A percentile compares a stretch with the other conserved stretches of the same genome.
These are phyloP conservation scores for Gloeopeniophorella convolvens DNA, from an alignment of 768 basidiomycete genomes.

Conservation along the genomic window DNA sequence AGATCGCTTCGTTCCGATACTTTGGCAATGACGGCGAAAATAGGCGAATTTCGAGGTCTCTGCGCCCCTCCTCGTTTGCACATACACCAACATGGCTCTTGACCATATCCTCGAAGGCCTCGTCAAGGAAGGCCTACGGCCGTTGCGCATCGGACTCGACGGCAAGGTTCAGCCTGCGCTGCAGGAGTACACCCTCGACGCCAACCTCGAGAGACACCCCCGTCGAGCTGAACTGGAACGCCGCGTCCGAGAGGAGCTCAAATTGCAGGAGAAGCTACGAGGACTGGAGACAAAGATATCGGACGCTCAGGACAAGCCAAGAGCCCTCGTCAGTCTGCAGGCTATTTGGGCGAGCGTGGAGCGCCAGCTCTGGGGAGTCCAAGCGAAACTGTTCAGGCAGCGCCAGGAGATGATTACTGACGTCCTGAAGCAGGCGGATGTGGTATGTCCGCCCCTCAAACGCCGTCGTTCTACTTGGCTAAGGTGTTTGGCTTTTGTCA, in stretches of 20 bases:
- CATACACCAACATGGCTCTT: conserved; percentile 90
- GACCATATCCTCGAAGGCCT: conserved; percentile 85
- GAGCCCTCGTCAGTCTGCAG: conserved; percentile 29
- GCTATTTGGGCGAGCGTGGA: conserved; percentile 24
- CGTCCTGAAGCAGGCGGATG: conserved; percentile 60
- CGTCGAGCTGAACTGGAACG: conserved; percentile 39
- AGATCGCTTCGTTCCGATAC: too few relatives aligned
- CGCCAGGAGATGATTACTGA: conserved; percentile 60
- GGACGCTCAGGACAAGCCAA: background rate
- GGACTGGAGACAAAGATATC: conserved; percentile 10
- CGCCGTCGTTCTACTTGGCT: background rate
- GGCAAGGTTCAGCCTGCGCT: conserved; percentile 55
- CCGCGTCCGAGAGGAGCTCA: conserved; percentile 35
- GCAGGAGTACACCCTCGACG: conserved; percentile 52
- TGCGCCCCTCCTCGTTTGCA: conserved; percentile 83
- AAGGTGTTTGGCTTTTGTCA: conserved; percentile 26
- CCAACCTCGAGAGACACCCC: conserved; percentile 56
- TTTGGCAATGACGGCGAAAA: too few relatives aligned
- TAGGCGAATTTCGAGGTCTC: conserved; percentile 75
- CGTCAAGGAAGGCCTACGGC: conserved; percentile 50
- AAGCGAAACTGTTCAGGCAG: conserved; percentile 44
- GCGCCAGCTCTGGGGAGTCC: conserved; percentile 29
- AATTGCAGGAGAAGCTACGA: conserved; percentile 22
- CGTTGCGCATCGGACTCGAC: conserved; percentile 68
- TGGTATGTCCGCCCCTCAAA: conserved; percentile 43